Evolutionary conservation across 495 filamentous ascomycete genomes (phyloP), one percentile per base, ranked within the genome.

Genomic region (Penicillium cataractarum): DNA sequence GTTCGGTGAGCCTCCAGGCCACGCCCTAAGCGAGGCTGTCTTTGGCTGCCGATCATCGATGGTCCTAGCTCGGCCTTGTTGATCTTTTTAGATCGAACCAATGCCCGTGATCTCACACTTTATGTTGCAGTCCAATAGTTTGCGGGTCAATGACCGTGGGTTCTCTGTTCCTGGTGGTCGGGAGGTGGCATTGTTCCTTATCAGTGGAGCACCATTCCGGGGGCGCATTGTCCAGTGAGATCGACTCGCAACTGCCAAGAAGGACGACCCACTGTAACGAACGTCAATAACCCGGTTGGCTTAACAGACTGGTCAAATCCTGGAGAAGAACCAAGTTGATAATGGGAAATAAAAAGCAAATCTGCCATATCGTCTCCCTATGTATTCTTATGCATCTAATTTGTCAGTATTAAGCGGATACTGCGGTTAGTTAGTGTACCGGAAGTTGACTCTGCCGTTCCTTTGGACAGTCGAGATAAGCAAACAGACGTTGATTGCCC

Each of bases 41-140:
- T 70, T n/a, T 70, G 62, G 67, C 62, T 42, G 65, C 62, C 57
- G 62, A 70, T 70, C 68, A 58, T 29, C 26, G 15, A 32, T 62
- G 60, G 50, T 39, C 52, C 33, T 31, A 61, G 57, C 32, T 57
- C 24, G 39, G 24, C 58, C 39, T 48, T 52, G 48, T 50, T 21
- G 32, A 21, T 22, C 19, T 44, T 22, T 6, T 44, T 19, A 22
- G 22, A 56, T 21, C 10, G 21, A n/a, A 29, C 22, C 22, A 22
- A 44, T 22, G 7, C 44, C 13, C 49, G 44, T 56, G 44, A 53
- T 44, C 58, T 54, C 33, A 46, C 39, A 29, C 55, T 29, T 24
- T 17, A 35, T 64, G 17, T 46, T n/a, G 15, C 19, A 27, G 22
- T 8, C 24, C 44, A 32, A 63, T 71, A 65, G 64, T 60, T 48